Evolutionary conservation across 2,329 filamentous ascomycete genomes (phyloP).

Genomic region (Exophiala sp.): DNA sequence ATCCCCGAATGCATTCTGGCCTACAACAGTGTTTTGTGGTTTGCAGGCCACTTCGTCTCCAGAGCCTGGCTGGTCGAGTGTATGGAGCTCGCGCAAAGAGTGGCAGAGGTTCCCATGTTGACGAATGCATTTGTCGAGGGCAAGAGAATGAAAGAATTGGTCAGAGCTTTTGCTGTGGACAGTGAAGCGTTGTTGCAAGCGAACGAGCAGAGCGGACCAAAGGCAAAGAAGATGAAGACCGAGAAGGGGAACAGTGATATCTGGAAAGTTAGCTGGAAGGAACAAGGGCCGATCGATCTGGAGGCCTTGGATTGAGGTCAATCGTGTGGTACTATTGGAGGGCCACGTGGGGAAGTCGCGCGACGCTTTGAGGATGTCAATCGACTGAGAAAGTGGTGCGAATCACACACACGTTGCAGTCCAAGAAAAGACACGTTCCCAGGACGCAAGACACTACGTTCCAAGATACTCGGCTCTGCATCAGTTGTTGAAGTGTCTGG

Average conservation of each 20-base stretch:
- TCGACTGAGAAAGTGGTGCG: too few species aligned
- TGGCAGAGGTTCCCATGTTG: conserved; percentile 66
- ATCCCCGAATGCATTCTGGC: conserved; percentile 82
- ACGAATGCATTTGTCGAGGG: conserved; percentile 62
- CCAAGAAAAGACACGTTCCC: too few species aligned
- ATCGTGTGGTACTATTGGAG: not conserved
- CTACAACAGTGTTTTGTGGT: conserved; percentile 77
- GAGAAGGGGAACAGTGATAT: conserved; percentile 23
- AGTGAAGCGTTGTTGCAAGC: conserved; percentile 66
- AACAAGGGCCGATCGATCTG: conserved; percentile 16
- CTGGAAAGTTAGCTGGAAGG: conserved; percentile 21
- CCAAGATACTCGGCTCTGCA: too few species aligned
- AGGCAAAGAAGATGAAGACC: conserved; percentile 16
- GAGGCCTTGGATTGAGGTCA: conserved; percentile 20
- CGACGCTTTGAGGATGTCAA: too few species aligned
- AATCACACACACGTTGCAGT: too few species aligned
- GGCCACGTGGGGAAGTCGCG: not conserved
- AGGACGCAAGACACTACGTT: too few species aligned
- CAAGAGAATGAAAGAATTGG: conserved; percentile 69
- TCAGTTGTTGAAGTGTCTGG: too few species aligned
- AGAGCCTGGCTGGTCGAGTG: conserved; percentile 75
- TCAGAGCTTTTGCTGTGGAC: conserved; percentile 71
- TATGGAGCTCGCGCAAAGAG: conserved; percentile 81
- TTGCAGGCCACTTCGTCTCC: conserved; percentile 68
- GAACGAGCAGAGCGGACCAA: conserved; percentile 35